Evolutionary conservation across 352 stramenopile species (phyloP).

Genomic region (Pythium diclinum): DNA sequence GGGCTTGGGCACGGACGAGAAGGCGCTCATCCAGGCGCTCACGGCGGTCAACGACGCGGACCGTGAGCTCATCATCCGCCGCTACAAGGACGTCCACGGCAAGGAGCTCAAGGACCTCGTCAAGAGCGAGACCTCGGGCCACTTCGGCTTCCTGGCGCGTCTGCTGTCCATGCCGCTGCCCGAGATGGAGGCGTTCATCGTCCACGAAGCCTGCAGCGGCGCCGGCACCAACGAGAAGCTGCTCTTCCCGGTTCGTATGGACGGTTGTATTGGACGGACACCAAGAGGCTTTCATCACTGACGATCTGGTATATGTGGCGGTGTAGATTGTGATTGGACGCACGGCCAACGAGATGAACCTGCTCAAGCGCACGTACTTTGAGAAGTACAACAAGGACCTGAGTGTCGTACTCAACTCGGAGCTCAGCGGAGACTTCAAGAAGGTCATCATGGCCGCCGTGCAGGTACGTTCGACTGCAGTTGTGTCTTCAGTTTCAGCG

Average conservation of each 20-base stretch:
- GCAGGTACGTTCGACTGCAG: conserved; percentile 26
- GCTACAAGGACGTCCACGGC: conserved; percentile 66
- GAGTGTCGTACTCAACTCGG: conserved; percentile 54
- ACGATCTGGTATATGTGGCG: neutral
- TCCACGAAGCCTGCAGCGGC: conserved; percentile 52
- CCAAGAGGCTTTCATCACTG: neutral
- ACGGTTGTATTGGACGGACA: neutral
- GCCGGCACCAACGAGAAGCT: conserved; percentile 58
- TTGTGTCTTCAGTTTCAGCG: neutral
- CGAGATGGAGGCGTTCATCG: conserved; percentile 64
- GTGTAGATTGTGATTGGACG: conserved; percentile 61
- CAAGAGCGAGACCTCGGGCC: conserved; percentile 56
- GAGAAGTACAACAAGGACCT: conserved; percentile 76
- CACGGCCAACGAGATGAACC: conserved; percentile 65
- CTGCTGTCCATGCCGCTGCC: conserved; percentile 59
- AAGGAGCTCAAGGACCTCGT: conserved; percentile 60
- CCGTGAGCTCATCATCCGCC: conserved; percentile 54
- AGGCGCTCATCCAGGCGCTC: conserved; percentile 50
- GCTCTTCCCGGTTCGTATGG: conserved; percentile 53
- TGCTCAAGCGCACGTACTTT: conserved; percentile 75
- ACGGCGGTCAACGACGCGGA: conserved; percentile 43
- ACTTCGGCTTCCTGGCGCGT: conserved; percentile 68
- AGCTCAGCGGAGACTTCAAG: conserved; percentile 67
- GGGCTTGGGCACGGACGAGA: conserved; percentile 68
- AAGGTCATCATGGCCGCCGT: conserved; percentile 62